Evolutionary conservation across 2,329 filamentous ascomycete genomes (phyloP).

Genomic region (Aulographum hederae): DNA sequence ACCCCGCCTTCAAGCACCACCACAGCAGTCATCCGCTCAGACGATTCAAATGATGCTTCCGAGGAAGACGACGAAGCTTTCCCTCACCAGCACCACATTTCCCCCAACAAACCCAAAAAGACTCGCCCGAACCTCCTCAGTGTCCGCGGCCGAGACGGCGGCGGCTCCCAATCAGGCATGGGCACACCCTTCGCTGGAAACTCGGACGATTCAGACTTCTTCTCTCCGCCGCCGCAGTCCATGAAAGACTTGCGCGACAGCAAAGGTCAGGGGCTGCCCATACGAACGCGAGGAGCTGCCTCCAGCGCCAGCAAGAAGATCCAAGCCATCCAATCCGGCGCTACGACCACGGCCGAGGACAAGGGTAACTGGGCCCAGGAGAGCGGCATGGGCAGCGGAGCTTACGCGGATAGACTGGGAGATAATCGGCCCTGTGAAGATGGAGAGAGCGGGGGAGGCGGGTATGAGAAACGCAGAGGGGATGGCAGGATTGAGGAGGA

Average conservation of each 20-base stretch:
- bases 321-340: conserved; percentile 12
- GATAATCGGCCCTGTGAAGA: conserved; percentile 16
- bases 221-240: conserved; percentile 1
- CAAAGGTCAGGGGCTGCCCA: neutral
- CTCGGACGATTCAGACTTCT: conserved; percentile 6
- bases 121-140: neutral
- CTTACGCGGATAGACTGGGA: conserved; percentile 25
- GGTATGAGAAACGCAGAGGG: neutral
- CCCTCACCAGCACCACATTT: neutral
- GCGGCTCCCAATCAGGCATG: conserved; percentile 24
- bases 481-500: conserved; percentile 14
- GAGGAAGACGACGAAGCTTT: neutral
- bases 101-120: neutral
- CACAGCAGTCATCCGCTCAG: neutral
- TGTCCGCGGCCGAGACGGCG: conserved; percentile 23
- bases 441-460: too few relatives aligned
- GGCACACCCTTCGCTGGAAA: conserved; percentile 1
- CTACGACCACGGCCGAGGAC: conserved; percentile 15
- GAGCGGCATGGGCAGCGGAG: conserved; percentile 27
- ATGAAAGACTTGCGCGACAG: neutral
- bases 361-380: conserved; percentile 24
- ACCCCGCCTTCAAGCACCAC: neutral
- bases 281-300: neutral
- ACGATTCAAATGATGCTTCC: neutral
- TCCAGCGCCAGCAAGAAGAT: neutral